These are phyloP conservation scores for Boletus tylopilopsis DNA, from an alignment of 768 basidiomycete species.

Conservation along the genomic window DNA sequence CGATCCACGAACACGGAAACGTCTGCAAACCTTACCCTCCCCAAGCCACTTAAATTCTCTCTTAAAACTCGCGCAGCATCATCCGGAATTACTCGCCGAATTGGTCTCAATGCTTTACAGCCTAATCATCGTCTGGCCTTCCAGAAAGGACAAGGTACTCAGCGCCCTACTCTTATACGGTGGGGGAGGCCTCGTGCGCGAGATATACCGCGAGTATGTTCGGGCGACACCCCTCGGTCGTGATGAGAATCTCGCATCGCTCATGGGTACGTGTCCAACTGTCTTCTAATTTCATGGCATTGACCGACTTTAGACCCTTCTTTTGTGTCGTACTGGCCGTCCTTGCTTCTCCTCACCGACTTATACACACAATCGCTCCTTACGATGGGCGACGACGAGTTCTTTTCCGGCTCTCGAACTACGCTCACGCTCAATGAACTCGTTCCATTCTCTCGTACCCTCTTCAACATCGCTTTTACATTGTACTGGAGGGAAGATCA, in stretches of 20 bases:
- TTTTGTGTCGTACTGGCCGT: constrained; percentile 51
- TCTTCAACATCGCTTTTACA: constrained; percentile 81
- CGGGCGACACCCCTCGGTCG: constrained; percentile 59
- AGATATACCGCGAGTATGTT: constrained; percentile 69
- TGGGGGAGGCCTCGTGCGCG: constrained; percentile 64
- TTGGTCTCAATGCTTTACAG: constrained; percentile 58
- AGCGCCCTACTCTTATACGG: constrained; percentile 47
- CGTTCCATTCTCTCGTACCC: constrained; percentile 63
- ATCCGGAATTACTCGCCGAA: constrained; percentile 38
- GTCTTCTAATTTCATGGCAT: neutral
- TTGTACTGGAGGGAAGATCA: constrained; percentile 61
- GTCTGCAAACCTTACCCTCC: constrained; percentile 55
- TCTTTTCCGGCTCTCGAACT: constrained; percentile 72
- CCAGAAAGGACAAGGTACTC: constrained; percentile 54
- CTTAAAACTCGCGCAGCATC: constrained; percentile 41
- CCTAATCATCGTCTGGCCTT: constrained; percentile 58
- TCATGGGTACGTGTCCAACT: constrained; percentile 36
- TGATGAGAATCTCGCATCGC: constrained; percentile 39
- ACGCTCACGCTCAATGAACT: constrained; percentile 84
- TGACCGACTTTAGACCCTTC: constrained; percentile 38
- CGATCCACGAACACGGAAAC: constrained; percentile 59
- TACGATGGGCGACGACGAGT: constrained; percentile 96
- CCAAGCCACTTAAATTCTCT: constrained; percentile 52
- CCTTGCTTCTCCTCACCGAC: constrained; percentile 74
- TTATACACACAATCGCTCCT: constrained; percentile 81